Base-by-base conservation (phyloP, 306 rosid genomes). In the Fagus sylvatica region DNA sequence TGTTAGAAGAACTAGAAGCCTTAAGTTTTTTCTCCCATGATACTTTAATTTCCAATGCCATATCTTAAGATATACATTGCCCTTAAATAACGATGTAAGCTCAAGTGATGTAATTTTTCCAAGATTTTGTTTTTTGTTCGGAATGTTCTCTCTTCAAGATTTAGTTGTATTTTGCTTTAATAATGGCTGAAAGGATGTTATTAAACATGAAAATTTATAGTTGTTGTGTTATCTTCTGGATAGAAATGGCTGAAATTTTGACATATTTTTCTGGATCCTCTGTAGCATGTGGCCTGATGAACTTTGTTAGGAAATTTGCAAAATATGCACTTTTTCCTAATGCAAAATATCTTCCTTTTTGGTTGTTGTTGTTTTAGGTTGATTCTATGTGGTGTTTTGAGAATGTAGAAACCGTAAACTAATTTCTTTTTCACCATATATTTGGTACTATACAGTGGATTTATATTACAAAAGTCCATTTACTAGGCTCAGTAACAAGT, bases 141-240 rank as follows among this genome's bases (percentile, higher is more conserved):
- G n/a, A 39, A 59, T 30, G 66, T 32, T 1, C 41, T 10, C 34
- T 60, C 34, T 28, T 7, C 64, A 32, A 28, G 66, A 28, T 59
- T 6, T 59, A 30, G 37, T 59, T 59, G 13, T 59, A 30, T 11
- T 11, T 17, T 30, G 34, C 15, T 34, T 75, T 12, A 3, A 19
- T 36, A 64, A 64, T 59, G 67, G 40, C 37, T 76, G 61, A 71
- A n/a, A 69, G 73, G 73, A 69, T 69, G 53, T 34, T 12, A 49
- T 11, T 7, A 68, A 51, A 60, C 67, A 2, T 30, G 7, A 37
- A 22, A 54, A 22, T 15, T 59, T 39, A 7, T 73, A 62, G 11
- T 62, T 39, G 33, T 28, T 37, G 1, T 59, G 6, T 34, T 76
- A 61, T 39, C 75, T 68, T 22, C 59, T 53, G 53, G 19, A 17